A percentile compares a stretch with the other conserved stretches of the same genome.
phyloP scores from a whole-genome alignment of 768 basidiomycete species.

The Kwoniella sp. region DNA sequence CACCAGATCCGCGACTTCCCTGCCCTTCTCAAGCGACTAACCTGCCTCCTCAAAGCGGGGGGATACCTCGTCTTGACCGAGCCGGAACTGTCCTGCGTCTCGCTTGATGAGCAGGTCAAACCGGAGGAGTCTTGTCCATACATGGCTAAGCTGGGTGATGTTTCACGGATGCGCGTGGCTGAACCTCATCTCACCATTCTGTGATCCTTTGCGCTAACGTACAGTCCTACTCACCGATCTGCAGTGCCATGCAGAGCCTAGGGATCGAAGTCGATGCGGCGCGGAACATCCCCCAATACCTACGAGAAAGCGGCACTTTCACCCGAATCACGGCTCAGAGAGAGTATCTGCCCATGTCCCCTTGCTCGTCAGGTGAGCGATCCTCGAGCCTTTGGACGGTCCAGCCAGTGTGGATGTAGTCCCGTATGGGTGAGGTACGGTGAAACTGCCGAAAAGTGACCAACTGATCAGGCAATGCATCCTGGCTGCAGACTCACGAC shows the following conservation, averaged over 20 bases:
- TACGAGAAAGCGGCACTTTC: neutral
- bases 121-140: neutral
- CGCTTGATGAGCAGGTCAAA: neutral
- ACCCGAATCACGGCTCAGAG: too few relatives aligned
- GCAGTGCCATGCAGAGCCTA: slow-evolving; percentile 8
- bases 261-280: slow-evolving; percentile 3
- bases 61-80: slow-evolving; percentile 7
- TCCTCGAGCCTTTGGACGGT: neutral
- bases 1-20: slow-evolving; percentile 10
- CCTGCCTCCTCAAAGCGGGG: neutral
- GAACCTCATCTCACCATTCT: too few relatives aligned
- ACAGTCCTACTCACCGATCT: neutral
- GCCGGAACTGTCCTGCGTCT: neutral
- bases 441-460: too few relatives aligned
- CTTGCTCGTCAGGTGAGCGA: slow-evolving; percentile 18
- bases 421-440: too few relatives aligned
- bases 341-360: slow-evolving; percentile 15
- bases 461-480: too few relatives aligned
- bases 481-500: neutral
- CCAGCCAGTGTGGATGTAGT: too few relatives aligned
- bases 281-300: neutral
- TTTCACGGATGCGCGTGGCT: neutral
- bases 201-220: too few relatives aligned
- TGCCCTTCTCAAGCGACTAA: neutral
- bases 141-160: neutral